phyloP scores from a whole-genome alignment of 495 filamentous ascomycete species.

The Podospora pseudopauciseta region DNA sequence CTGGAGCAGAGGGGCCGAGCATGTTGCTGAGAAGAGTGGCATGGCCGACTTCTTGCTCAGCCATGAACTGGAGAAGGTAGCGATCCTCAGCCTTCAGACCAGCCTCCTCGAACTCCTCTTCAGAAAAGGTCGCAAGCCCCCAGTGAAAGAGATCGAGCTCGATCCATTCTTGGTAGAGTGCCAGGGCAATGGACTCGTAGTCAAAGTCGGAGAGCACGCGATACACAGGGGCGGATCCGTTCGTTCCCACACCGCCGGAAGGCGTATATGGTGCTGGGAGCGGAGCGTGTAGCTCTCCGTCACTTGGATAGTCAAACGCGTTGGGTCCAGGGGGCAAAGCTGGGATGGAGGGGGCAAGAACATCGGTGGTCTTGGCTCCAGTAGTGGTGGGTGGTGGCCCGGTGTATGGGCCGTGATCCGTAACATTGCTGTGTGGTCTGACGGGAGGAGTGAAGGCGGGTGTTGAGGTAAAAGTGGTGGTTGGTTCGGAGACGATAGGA shows the following conservation, averaged over 20 bases:
- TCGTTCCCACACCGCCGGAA: constrained; percentile 75
- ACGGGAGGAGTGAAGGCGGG: constrained; percentile 22
- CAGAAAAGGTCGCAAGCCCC: constrained; percentile 66
- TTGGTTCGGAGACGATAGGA: constrained; percentile 35
- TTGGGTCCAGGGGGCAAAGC: constrained; percentile 44
- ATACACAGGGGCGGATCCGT: constrained; percentile 71
- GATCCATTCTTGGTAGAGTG: constrained; percentile 79
- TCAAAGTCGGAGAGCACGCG: constrained; percentile 69
- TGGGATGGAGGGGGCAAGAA: constrained; percentile 48
- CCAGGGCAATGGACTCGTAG: constrained; percentile 66
- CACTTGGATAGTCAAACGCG: constrained; percentile 61
- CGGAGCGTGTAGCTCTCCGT: constrained; percentile 62
- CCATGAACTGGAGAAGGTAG: constrained; percentile 77
- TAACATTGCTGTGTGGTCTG: constrained; percentile 38
- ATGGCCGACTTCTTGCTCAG: constrained; percentile 79
- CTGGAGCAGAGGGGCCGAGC: constrained; percentile 68
- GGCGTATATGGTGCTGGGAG: constrained; percentile 72
- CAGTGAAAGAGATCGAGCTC: constrained; percentile 86
- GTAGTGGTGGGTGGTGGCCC: constrained; percentile 58
- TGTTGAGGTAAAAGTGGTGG: constrained; percentile 33
- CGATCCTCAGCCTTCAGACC: constrained; percentile 67
- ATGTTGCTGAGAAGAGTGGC: constrained; percentile 77
- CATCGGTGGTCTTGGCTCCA: constrained; percentile 51
- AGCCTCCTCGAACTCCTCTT: constrained; percentile 63
- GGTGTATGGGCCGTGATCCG: constrained; percentile 53